Base-by-base conservation (phyloP, 805 yeast genomes). In the Zygosaccharomyces bisporus region DNA sequence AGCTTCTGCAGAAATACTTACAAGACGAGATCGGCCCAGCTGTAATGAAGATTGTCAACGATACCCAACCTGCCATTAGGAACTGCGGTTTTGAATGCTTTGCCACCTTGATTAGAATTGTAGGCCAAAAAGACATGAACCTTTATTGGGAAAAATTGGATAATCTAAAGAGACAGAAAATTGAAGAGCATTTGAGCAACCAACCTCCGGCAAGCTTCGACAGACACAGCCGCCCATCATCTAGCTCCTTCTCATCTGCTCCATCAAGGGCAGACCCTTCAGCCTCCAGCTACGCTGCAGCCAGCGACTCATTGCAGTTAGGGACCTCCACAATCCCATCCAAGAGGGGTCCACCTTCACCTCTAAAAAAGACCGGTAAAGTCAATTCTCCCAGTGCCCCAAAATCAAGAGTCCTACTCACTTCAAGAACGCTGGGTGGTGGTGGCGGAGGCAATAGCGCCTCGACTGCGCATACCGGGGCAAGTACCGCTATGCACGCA, bases 61-160 rank as follows among this genome's bases (percentile, higher is more conserved):
- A 93, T 53, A 81, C 95, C 0, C 86, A 83, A 59, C 95, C 88
- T 38, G 86, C 91, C 1, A 83, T 86, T 2, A 77, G 99, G 58
- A 77, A 81, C 40, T 80, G 81, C 4, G 83, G 91, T 0, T 83
- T 88, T 35, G 86, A 83, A 56, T 72, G 81, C 53, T 74, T 89
- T 29, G 98, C 96, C 5, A 79, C 86, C 0, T 63, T 89, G 39
- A 82, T 86, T 83, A 87, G 85, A 62, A 75, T 88, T n/a, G 73
- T 81, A 10, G 96, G 96, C 0, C 83, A 79, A 56, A 70, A 89
- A 41, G 81, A 78, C 41, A 66, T 88, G 51, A 77, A 69, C 40
- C 70, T 74, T 3, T 74, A 74, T 37, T 60, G 87, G 43, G 89
- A 80, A 13, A 75, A 76, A n/a, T 70, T 91, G 37, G 97, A 91